Conservation (phyloP, 1,284 basidiomycete species). For the Takashimella tepidaria region DNA sequence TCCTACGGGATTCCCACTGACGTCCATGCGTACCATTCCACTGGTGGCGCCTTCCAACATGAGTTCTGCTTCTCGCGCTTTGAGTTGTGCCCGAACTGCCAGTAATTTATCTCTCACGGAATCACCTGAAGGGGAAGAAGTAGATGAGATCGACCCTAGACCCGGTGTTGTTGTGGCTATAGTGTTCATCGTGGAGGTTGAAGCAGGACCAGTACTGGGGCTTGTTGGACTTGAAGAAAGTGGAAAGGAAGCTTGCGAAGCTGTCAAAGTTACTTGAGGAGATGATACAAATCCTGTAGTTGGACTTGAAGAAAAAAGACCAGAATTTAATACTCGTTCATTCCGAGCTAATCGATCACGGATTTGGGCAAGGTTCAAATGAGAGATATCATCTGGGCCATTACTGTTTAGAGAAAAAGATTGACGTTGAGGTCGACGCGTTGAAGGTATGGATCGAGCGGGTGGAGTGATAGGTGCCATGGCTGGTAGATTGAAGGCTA, state of each 20-base stretch:
- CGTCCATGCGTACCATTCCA: slow-evolving; percentile 7
- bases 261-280: too few relatives aligned
- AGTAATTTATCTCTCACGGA: slow-evolving; percentile 34
- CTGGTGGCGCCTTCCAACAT: slow-evolving; percentile 12
- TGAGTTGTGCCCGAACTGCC: slow-evolving; percentile 23
- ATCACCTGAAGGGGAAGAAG: slow-evolving; percentile 11
- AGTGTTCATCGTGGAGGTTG: neutral
- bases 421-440: neutral
- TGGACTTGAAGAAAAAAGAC: slow-evolving; percentile 21
- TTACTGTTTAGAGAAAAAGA: neutral
- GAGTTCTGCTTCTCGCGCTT: slow-evolving; percentile 36
- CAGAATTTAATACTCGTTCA: slow-evolving; percentile 27
- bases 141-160: neutral
- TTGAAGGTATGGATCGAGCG: neutral
- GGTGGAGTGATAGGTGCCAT: neutral
- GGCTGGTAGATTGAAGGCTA: neutral
- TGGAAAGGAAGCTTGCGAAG: neutral
- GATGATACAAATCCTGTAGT: neutral
- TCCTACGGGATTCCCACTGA: slow-evolving; percentile 2
- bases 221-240: neutral
- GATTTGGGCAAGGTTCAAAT: slow-evolving; percentile 31
- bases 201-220: neutral
- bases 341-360: slow-evolving; percentile 39
- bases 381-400: slow-evolving; percentile 27
- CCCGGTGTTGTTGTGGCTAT: neutral